These are phyloP conservation scores for Lasiodiplodia theobromae DNA, from an alignment of 2,329 filamentous ascomycete species.

Conservation along the genomic window DNA sequence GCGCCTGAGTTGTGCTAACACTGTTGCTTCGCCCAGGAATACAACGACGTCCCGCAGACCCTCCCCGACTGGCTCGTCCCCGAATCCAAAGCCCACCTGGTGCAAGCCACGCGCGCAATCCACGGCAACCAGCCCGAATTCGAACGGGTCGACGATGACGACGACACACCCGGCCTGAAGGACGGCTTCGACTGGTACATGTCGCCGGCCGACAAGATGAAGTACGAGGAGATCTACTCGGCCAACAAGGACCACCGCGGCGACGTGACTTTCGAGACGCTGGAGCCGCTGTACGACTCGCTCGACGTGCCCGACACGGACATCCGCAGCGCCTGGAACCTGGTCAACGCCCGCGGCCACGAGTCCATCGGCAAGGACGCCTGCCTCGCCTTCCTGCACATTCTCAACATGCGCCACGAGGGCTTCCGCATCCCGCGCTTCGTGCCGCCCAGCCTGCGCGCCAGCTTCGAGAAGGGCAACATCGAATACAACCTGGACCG, in stretches of 20 bases:
- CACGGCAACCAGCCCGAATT: slow-evolving; percentile 82
- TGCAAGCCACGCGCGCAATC: slow-evolving; percentile 58
- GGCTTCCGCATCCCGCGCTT: slow-evolving; percentile 92
- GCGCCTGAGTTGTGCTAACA: not conserved
- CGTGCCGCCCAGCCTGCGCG: slow-evolving; percentile 87
- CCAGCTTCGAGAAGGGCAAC: slow-evolving; percentile 92
- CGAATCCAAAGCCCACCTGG: slow-evolving; percentile 68
- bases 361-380: slow-evolving; percentile 93
- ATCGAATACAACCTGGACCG: slow-evolving; percentile 96
- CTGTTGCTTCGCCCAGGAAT: slow-evolving; percentile 67
- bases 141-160: slow-evolving; percentile 78
- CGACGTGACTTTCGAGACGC: slow-evolving; percentile 74
- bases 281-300: slow-evolving; percentile 85
- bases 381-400: slow-evolving; percentile 91
- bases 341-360: slow-evolving; percentile 89
- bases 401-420: slow-evolving; percentile 94
- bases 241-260: slow-evolving; percentile 89
- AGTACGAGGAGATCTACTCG: slow-evolving; percentile 97
- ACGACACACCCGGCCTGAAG: slow-evolving; percentile 83
- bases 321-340: slow-evolving; percentile 92
- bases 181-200: slow-evolving; percentile 99
- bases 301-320: slow-evolving; percentile 78
- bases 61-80: slow-evolving; percentile 97
- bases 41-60: slow-evolving; percentile 75
- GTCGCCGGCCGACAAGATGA: slow-evolving; percentile 85